Evolutionary conservation across 1,284 basidiomycete genomes (phyloP).

Genomic region (Stygiomarasmius scandens): DNA sequence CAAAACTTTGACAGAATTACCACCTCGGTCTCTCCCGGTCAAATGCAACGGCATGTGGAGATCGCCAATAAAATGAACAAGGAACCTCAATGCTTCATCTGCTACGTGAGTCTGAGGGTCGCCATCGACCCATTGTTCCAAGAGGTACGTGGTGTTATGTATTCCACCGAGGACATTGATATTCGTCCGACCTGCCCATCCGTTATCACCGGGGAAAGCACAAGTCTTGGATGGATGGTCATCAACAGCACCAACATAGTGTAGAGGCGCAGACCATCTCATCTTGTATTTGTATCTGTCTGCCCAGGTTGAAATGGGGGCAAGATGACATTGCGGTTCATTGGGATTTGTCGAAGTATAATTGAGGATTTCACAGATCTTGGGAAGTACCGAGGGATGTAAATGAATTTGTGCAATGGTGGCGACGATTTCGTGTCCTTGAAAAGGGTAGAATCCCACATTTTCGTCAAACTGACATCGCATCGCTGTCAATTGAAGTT

Average conservation of each 20-base stretch:
- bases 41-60: conserved; percentile 92
- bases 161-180: conserved; percentile 63
- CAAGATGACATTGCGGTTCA: conserved; percentile 67
- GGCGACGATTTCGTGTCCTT: conserved; percentile 89
- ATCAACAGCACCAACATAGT: conserved; percentile 74
- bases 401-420: conserved; percentile 93
- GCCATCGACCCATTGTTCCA: conserved; percentile 20
- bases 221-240: conserved; percentile 82
- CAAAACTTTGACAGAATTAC: conserved; percentile 74
- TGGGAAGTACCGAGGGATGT: conserved; percentile 70
- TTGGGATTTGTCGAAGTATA: conserved; percentile 40
- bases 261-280: conserved; percentile 70
- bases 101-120: conserved; percentile 27
- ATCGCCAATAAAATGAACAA: conserved; percentile 90
- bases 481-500: background rate
- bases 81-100: conserved; percentile 81
- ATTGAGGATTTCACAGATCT: conserved; percentile 74
- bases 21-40: conserved; percentile 82
- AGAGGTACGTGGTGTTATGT: conserved; percentile 10
- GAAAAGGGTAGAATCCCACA: background rate
- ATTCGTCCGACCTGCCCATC: conserved; percentile 72
- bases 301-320: conserved; percentile 87
- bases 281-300: conserved; percentile 68
- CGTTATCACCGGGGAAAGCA: conserved; percentile 73
- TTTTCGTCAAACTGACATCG: background rate